Evolutionary conservation across 2,329 filamentous ascomycete species (phyloP).

Genomic region (Drechslerella dactyloides): DNA sequence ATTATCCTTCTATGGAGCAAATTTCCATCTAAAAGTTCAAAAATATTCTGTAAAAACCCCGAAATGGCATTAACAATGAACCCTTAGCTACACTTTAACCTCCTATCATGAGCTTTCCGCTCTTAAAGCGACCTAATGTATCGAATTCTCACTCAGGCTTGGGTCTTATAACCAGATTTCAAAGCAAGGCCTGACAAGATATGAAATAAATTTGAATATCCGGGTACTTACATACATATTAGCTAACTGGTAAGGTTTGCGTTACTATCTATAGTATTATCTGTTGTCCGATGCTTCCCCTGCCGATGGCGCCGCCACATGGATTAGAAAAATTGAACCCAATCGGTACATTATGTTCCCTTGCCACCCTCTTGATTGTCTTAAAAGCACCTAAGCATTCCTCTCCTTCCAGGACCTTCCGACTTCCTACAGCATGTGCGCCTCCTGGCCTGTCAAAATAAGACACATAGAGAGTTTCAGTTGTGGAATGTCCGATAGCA

Average conservation of each 20-base stretch:
- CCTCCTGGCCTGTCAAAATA: conserved; percentile 29
- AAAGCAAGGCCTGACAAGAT: background rate
- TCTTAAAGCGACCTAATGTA: background rate
- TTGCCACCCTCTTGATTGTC: conserved; percentile 14
- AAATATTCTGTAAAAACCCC: no score
- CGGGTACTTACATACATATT: background rate
- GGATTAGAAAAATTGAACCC: conserved; percentile 19
- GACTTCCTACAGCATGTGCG: conserved; percentile 25
- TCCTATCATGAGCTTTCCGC: background rate
- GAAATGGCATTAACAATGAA: no score
- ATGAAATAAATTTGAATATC: no score
- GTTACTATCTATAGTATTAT: conserved; percentile 8
- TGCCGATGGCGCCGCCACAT: background rate
- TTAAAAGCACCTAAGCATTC: conserved; percentile 11
- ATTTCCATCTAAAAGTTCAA: background rate
- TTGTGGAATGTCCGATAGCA: conserved; percentile 11
- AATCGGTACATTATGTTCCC: conserved; percentile 15
- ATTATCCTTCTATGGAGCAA: no score
- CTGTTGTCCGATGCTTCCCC: background rate
- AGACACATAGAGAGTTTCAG: conserved; percentile 26
- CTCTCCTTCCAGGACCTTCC: conserved; percentile 15
- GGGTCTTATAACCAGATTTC: background rate
- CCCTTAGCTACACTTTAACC: background rate
- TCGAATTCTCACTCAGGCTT: background rate
- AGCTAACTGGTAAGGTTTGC: background rate